phyloP scores from a whole-genome alignment of 352 stramenopile genomes.

The Pythium phragmiticola region DNA sequence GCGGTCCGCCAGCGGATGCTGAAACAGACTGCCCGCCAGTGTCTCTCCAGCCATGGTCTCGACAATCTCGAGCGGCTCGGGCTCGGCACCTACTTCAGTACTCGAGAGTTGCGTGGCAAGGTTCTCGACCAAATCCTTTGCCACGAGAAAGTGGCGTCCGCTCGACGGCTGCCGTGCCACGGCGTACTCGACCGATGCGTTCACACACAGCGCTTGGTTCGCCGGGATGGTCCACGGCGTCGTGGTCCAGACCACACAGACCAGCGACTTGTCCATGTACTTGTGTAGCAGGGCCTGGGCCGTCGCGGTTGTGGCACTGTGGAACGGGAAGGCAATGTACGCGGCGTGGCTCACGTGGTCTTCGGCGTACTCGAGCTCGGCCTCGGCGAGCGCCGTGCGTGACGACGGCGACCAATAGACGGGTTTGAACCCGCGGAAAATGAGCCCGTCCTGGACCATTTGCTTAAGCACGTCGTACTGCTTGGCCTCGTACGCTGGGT shows the following conservation, averaged over 20 bases:
- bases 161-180: constrained; percentile 62
- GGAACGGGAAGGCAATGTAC: constrained; percentile 90
- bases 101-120: constrained; percentile 34
- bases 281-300: constrained; percentile 33
- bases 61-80: constrained; percentile 45
- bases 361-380: constrained; percentile 98
- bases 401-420: constrained; percentile 99
- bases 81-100: constrained; percentile 6
- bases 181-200: constrained; percentile 92
- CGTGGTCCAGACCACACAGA: constrained; percentile 95
- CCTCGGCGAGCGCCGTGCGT: constrained; percentile 96
- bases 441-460: constrained; percentile 95
- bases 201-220: constrained; percentile 97
- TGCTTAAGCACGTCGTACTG: constrained; percentile 97
- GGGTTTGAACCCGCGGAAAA: constrained; percentile 98
- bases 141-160: constrained; percentile 63
- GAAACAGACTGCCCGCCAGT: constrained; percentile 69
- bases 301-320: constrained; percentile 18
- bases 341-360: constrained; percentile 96
- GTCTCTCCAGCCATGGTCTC: constrained; percentile 58
- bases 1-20: constrained; percentile 85
- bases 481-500: constrained; percentile 94
- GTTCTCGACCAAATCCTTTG: constrained; percentile 43
- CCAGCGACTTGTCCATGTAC: constrained; percentile 41
- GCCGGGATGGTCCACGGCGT: constrained; percentile 98